Evolutionary conservation across 2,329 filamentous ascomycete species (phyloP), one percentile per base, ranked within the genome.

Genomic region (Neospermospora avenae): DNA sequence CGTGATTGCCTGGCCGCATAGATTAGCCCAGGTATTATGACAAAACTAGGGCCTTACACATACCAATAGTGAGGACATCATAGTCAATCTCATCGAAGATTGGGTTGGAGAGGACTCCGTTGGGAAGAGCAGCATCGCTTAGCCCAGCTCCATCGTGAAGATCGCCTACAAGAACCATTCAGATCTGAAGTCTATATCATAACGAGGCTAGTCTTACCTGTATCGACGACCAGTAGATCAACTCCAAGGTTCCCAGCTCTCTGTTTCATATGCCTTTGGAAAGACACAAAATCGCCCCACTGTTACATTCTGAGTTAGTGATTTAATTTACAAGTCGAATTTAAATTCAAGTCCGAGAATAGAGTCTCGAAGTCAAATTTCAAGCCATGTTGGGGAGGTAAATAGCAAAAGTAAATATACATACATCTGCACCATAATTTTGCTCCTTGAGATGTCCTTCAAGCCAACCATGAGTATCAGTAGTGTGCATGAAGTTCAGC

Each of bases 231-330:
- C 25, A 98, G 77, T 14, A 98, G 78, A 73, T 98, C 93, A 44
- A 84, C 84, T 53, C 90, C 91, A 54, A 88, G 81, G 2, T 86
- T 84, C 69, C 96, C 90, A 60, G 92, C 91, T 71, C 84, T 86
- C 65, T 85, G 82, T 59, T 84, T 87, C 80, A 98, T 84, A 72
- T 93, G 92, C 35, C 87, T 80, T 25, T 91, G 84, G 72, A 98
- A 96, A 8, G 93, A 96, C 68, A 97, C 82, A 76, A 97, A 98
- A 76, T 98, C 95, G 62, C 93, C 93, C 91, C 93, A 97, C 55
- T 58, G 11, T 6, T 44, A 18, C 2, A 22, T 10, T 2, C 24
- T 20, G 14, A 28, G n/a, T 58, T 41, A 45, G 35, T 16, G 34
- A 28, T 4, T 13, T n/a, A n/a, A n/a, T n/a, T n/a, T n/a, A n/a